Percentiles rank a stretch among this genome's conserved stretches.
phyloP scores from a whole-genome alignment of 1,284 basidiomycete genomes.

The Rhodotorula sp. region DNA sequence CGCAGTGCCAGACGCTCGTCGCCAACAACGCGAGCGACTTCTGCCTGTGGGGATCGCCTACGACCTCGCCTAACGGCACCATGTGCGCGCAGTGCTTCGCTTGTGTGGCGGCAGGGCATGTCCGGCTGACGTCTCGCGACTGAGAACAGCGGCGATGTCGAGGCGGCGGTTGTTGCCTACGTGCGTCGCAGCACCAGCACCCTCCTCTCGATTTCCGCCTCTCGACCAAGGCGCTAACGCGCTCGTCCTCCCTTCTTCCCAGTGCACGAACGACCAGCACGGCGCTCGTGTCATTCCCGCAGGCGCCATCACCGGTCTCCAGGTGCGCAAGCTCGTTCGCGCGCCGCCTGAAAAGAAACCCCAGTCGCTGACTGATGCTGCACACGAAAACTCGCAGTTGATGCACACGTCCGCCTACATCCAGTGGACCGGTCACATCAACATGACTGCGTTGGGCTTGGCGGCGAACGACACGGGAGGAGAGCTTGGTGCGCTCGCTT shows the following conservation, averaged over 20 bases:
- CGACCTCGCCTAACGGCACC: constrained; percentile 14
- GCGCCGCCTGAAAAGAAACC: no score
- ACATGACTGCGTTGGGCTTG: constrained; percentile 61
- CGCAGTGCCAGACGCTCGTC: constrained; percentile 61
- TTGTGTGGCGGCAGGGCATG: background rate
- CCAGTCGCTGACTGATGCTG: background rate
- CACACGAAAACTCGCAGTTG: constrained; percentile 43
- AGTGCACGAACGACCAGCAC: constrained; percentile 55
- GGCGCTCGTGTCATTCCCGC: constrained; percentile 64
- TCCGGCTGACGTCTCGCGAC: no score
- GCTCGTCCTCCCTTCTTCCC: background rate
- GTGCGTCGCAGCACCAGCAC: no score
- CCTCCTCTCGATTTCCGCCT: background rate
- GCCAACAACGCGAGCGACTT: constrained; percentile 42
- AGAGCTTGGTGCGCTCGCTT: constrained; percentile 32
- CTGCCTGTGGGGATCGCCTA: constrained; percentile 31
- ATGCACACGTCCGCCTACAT: constrained; percentile 63
- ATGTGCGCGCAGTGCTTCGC: background rate
- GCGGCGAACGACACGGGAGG: constrained; percentile 59
- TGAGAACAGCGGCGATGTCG: constrained; percentile 27
- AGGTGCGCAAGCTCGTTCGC: constrained; percentile 46
- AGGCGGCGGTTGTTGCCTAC: constrained; percentile 43
- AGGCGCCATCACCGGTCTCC: constrained; percentile 63
- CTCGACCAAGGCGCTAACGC: background rate
- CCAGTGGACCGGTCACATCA: constrained; percentile 61